Percentiles rank a stretch among this genome's conserved stretches.
phyloP scores from a whole-genome alignment of 108 stramenopile genomes.

The Nannochloropsis oceanica region DNA sequence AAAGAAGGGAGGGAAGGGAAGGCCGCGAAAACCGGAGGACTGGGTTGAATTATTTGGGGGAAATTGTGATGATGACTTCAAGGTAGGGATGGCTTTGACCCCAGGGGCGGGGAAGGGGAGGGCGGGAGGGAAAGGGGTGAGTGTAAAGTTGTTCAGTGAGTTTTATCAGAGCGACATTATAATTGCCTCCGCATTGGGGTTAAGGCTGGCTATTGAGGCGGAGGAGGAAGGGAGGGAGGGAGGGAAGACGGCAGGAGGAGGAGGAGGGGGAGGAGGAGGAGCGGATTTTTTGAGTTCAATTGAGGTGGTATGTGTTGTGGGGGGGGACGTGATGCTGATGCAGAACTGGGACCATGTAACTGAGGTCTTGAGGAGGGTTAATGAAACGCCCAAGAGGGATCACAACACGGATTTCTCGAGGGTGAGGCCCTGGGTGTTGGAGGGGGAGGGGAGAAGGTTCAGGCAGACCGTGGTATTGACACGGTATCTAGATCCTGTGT shows the following conservation, averaged over 20 bases:
- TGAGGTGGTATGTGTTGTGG: slow-evolving; percentile 58
- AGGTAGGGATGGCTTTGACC: slow-evolving; percentile 62
- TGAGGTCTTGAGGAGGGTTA: slow-evolving; percentile 48
- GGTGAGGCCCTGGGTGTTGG: slow-evolving; percentile 67
- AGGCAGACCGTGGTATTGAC: slow-evolving; percentile 58
- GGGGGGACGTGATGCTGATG: slow-evolving; percentile 73
- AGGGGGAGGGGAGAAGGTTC: slow-evolving; percentile 56
- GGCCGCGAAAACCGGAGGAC: slow-evolving; percentile 51
- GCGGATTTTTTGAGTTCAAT: slow-evolving; percentile 74
- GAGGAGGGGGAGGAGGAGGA: slow-evolving; percentile 24
- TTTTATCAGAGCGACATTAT: slow-evolving; percentile 90
- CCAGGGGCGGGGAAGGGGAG: slow-evolving; percentile 48
- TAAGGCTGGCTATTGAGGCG: slow-evolving; percentile 55
- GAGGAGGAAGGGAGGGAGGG: slow-evolving; percentile 1
- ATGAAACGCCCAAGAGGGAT: slow-evolving; percentile 52
- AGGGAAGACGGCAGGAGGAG: slow-evolving; percentile 28
- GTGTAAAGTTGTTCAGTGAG: slow-evolving; percentile 60
- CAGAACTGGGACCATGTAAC: slow-evolving; percentile 92
- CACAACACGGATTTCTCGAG: slow-evolving; percentile 79
- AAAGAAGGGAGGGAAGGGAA: background rate
- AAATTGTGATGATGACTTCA: slow-evolving; percentile 85
- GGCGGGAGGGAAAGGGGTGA: slow-evolving; percentile 35
- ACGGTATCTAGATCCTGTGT: background rate
- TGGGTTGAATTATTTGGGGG: slow-evolving; percentile 74
- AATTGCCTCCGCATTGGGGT: slow-evolving; percentile 69